phyloP scores from a whole-genome alignment of 148 eudicot genomes.

The Diospyros lotus region DNA sequence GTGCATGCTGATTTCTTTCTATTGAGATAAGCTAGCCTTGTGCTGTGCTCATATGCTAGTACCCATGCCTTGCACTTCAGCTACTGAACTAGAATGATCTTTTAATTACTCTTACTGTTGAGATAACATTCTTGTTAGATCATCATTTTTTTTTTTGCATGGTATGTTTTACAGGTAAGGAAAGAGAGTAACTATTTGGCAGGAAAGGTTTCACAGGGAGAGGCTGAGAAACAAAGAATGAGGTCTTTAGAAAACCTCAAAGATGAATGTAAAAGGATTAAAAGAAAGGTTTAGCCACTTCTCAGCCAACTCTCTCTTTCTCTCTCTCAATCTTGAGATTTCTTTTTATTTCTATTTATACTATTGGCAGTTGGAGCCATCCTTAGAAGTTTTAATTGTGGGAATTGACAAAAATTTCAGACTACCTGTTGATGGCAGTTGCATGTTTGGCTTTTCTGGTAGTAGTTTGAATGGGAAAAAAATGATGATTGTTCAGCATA shows the following conservation, averaged over 20 bases:
- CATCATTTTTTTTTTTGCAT: neutral
- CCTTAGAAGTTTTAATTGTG: neutral
- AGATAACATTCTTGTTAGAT: neutral
- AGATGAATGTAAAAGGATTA: slow-evolving; percentile 49
- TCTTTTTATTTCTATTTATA: neutral
- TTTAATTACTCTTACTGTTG: neutral
- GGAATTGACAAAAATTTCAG: neutral
- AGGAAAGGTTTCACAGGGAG: slow-evolving; percentile 43
- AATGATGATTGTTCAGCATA: too few relatives aligned
- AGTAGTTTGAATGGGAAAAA: too few relatives aligned
- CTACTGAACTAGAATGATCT: neutral
- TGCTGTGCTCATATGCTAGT: neutral
- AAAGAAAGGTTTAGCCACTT: slow-evolving; percentile 40
- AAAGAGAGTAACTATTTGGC: slow-evolving; percentile 57
- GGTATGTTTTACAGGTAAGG: slow-evolving; percentile 51
- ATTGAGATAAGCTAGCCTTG: neutral
- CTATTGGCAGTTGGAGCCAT: neutral
- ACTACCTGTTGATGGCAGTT: neutral
- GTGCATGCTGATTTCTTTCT: neutral
- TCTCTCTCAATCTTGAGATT: neutral
- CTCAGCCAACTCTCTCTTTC: slow-evolving; percentile 4
- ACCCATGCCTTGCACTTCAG: neutral
- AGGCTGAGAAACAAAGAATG: slow-evolving; percentile 37
- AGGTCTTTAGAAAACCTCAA: slow-evolving; percentile 43
- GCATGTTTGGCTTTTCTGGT: neutral